Conservation (phyloP, 2,329 filamentous ascomycete species). For the Pseudogymnoascus sp. region DNA sequence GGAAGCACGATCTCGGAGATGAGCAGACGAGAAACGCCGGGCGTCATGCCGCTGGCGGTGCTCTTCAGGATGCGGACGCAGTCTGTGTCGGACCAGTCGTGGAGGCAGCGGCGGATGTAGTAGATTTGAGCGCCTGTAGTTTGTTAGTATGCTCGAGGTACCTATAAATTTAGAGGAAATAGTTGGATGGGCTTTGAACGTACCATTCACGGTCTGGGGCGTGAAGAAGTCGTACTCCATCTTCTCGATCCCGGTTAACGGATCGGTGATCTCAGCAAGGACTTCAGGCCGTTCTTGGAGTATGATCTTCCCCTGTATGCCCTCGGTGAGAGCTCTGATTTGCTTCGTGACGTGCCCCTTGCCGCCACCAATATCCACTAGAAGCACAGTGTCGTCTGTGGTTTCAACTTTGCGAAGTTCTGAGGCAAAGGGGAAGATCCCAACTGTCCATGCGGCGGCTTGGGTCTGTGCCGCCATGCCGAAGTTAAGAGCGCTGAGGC, state of each 20-base stretch:
- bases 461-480: constrained; percentile 22
- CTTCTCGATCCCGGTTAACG: constrained; percentile 18
- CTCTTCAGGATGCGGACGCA: constrained; percentile 29
- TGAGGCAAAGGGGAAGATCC: constrained; percentile 22
- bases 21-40: constrained; percentile 22
- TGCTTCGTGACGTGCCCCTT: constrained; percentile 14
- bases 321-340: constrained; percentile 13
- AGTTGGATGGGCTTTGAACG: background rate
- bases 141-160: constrained; percentile 1
- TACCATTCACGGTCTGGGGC: constrained; percentile 24
- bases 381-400: constrained; percentile 21
- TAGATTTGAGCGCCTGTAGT: constrained; percentile 26
- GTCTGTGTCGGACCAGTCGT: constrained; percentile 34
- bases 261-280: constrained; percentile 5
- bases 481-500: constrained; percentile 24
- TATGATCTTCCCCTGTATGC: constrained; percentile 16
- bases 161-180: background rate
- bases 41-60: constrained; percentile 26
- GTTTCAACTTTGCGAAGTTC: constrained; percentile 17
- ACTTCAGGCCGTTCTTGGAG: constrained; percentile 18
- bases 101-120: constrained; percentile 32
- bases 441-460: constrained; percentile 13
- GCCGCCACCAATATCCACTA: constrained; percentile 19
- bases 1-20: constrained; percentile 27
- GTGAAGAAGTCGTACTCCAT: constrained; percentile 29